Evolutionary conservation across 2,329 filamentous ascomycete genomes (phyloP).

Genomic region (Trichoderma endophyticum): DNA sequence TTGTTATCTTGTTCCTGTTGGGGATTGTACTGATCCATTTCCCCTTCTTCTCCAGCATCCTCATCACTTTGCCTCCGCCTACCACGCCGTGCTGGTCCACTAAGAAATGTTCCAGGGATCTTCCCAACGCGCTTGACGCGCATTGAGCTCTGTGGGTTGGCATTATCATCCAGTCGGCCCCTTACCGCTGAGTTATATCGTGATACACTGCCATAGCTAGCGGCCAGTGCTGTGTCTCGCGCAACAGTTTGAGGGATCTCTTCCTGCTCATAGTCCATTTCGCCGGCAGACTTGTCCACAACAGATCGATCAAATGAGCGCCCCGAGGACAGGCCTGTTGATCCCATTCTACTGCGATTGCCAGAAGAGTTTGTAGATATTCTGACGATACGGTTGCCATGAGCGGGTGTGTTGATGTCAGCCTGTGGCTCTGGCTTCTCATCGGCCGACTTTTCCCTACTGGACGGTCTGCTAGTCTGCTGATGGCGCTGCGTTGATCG

Average conservation of each 20-base stretch:
- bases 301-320: constrained; percentile 35
- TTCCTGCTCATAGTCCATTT: constrained; percentile 43
- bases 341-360: constrained; percentile 37
- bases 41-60: constrained; percentile 48
- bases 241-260: constrained; percentile 51
- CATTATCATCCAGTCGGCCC: constrained; percentile 58
- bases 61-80: constrained; percentile 67
- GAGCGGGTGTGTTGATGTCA: constrained; percentile 54
- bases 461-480: constrained; percentile 39
- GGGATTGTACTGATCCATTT: constrained; percentile 38
- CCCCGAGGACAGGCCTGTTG: constrained; percentile 37
- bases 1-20: constrained; percentile 45
- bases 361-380: constrained; percentile 53
- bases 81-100: constrained; percentile 74
- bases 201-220: constrained; percentile 51
- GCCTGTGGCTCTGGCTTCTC: constrained; percentile 35
- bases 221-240: constrained; percentile 42
- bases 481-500: constrained; percentile 29
- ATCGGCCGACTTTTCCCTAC: constrained; percentile 41
- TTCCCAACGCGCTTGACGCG: constrained; percentile 74
- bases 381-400: constrained; percentile 52
- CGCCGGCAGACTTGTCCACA: constrained; percentile 34
- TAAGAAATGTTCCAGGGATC: constrained; percentile 72
- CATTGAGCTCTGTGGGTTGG: constrained; percentile 68
- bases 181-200: constrained; percentile 52